Evolutionary conservation across 805 yeast genomes (phyloP).

Genomic region (Ogataea angusta): DNA sequence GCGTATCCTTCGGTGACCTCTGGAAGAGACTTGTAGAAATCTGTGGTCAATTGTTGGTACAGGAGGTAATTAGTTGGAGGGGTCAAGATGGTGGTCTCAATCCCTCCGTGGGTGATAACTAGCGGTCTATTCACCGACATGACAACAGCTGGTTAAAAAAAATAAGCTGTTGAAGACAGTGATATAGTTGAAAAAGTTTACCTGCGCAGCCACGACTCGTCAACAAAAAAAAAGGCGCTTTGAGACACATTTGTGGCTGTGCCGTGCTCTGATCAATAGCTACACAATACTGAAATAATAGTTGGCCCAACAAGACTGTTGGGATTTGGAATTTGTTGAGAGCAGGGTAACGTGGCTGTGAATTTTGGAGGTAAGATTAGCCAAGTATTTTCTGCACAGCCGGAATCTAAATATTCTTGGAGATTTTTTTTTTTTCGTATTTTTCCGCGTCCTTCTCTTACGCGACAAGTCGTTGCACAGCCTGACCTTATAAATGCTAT

Average conservation of each 20-base stretch:
- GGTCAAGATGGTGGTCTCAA: slow-evolving; percentile 84
- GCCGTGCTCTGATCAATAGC: slow-evolving; percentile 1
- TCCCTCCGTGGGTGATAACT: slow-evolving; percentile 75
- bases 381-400: background rate
- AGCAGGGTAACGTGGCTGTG: slow-evolving; percentile 8
- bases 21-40: slow-evolving; percentile 74
- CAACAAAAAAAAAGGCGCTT: slow-evolving; percentile 12
- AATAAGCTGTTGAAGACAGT: slow-evolving; percentile 2
- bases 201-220: slow-evolving; percentile 8
- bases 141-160: slow-evolving; percentile 4
- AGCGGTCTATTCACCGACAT: slow-evolving; percentile 61
- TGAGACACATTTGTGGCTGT: slow-evolving; percentile 6
- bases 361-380: background rate
- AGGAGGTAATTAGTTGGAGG: slow-evolving; percentile 77
- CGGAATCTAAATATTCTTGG: background rate
- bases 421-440: too few relatives aligned
- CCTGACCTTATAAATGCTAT: background rate
- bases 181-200: slow-evolving; percentile 5
- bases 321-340: slow-evolving; percentile 12
- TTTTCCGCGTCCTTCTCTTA: too few relatives aligned
- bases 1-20: slow-evolving; percentile 80
- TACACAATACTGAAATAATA: slow-evolving; percentile 6
- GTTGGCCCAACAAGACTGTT: slow-evolving; percentile 12
- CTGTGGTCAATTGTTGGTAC: slow-evolving; percentile 85
- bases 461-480: too few relatives aligned